Conservation (phyloP, 768 basidiomycete genomes). For the Tulasnella sp. region DNA sequence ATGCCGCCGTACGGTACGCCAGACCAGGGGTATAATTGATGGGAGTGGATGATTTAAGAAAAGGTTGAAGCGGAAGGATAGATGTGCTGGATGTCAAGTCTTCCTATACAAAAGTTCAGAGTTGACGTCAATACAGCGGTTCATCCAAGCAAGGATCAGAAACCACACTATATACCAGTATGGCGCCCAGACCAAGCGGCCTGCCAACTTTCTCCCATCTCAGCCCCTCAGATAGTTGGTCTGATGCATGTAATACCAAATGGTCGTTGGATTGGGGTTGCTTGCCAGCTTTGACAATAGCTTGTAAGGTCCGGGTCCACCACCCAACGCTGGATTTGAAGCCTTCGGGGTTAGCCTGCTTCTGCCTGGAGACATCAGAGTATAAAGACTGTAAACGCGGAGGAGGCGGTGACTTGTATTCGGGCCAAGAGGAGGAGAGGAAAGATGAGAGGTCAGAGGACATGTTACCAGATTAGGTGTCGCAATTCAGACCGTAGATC, state of each 20-base stretch:
- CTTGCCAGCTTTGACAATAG: slow-evolving; percentile 47
- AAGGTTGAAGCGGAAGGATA: slow-evolving; percentile 43
- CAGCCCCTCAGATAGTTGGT: slow-evolving; percentile 46
- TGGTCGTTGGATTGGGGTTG: slow-evolving; percentile 37
- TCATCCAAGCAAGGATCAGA: background rate
- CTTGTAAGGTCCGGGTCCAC: slow-evolving; percentile 69
- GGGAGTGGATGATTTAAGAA: slow-evolving; percentile 45
- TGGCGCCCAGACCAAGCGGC: slow-evolving; percentile 58
- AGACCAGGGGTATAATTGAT: slow-evolving; percentile 61
- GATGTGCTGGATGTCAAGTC: slow-evolving; percentile 43
- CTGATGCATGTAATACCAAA: slow-evolving; percentile 49
- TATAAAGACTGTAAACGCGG: slow-evolving; percentile 48
- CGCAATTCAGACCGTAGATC: too few relatives aligned
- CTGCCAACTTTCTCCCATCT: slow-evolving; percentile 62
- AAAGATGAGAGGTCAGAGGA: background rate
- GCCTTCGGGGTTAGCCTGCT: slow-evolving; percentile 71
- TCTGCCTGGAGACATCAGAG: slow-evolving; percentile 78
- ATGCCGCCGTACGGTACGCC: slow-evolving; percentile 57
- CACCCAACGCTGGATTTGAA: slow-evolving; percentile 74
- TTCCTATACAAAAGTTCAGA: slow-evolving; percentile 47
- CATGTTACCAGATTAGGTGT: background rate
- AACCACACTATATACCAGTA: slow-evolving; percentile 48
- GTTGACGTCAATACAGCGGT: slow-evolving; percentile 24
- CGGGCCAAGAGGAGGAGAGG: slow-evolving; percentile 16
- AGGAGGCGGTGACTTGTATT: slow-evolving; percentile 22